Evolutionary conservation across 2,329 filamentous ascomycete species (phyloP).

Genomic region (Hypoxylon sp.): DNA sequence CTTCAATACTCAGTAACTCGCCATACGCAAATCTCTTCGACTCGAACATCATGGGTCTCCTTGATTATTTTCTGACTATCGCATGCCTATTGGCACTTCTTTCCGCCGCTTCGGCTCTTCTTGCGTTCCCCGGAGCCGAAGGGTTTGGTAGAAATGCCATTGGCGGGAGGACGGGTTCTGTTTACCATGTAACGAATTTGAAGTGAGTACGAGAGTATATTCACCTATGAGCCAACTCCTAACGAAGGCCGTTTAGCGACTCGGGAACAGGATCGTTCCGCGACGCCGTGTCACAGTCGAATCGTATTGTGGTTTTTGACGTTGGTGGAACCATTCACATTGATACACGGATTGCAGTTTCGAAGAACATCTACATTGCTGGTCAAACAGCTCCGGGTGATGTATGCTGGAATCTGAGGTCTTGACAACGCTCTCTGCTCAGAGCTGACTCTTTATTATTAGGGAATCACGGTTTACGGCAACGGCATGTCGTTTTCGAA

Average conservation of each 20-base stretch:
- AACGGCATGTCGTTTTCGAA: constrained; percentile 65
- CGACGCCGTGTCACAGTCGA: constrained; percentile 60
- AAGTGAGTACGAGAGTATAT: constrained; percentile 43
- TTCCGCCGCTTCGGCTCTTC: constrained; percentile 28
- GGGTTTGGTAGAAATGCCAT: constrained; percentile 61
- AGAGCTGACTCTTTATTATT: constrained; percentile 22
- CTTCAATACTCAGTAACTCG: neutral
- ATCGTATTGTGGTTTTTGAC: constrained; percentile 63
- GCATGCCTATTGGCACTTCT: constrained; percentile 32
- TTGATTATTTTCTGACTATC: constrained; percentile 25
- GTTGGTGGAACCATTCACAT: constrained; percentile 64
- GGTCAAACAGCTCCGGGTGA: constrained; percentile 64
- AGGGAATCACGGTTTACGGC: constrained; percentile 64
- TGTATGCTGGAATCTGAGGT: too few species aligned
- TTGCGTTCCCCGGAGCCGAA: constrained; percentile 64
- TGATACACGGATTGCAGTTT: constrained; percentile 58
- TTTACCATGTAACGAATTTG: constrained; percentile 63
- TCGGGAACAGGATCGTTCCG: constrained; percentile 62
- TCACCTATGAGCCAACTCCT: neutral
- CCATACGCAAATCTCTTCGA: neutral
- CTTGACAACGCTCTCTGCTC: too few species aligned
- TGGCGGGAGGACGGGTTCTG: constrained; percentile 59
- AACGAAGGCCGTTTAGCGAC: constrained; percentile 48
- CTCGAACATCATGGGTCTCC: constrained; percentile 34
- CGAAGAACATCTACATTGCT: constrained; percentile 60